Conservation (phyloP, 345 rosid genomes). For the Orychophragmus violaceus region DNA sequence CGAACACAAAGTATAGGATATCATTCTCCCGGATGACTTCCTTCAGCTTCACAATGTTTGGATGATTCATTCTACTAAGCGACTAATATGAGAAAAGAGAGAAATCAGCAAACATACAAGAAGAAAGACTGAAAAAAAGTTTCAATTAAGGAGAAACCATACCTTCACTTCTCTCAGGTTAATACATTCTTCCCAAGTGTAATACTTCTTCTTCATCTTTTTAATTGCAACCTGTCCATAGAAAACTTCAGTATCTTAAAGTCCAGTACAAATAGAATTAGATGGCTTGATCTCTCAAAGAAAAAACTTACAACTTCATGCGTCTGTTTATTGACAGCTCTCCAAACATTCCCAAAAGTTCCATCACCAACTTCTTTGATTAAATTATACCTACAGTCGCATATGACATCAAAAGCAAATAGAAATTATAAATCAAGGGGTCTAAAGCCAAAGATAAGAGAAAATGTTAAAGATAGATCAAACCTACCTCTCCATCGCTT, state of each 20-base stretch:
- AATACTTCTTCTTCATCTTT: conserved; percentile 93
- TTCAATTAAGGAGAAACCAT: conserved; percentile 10
- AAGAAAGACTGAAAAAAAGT: background rate
- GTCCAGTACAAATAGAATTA: background rate
- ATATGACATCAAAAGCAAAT: background rate
- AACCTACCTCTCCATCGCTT: conserved; percentile 73
- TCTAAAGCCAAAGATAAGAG: background rate
- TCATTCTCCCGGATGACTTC: conserved; percentile 92
- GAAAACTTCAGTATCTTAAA: conserved; percentile 5
- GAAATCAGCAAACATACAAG: background rate
- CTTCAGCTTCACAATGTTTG: conserved; percentile 91
- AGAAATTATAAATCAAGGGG: background rate
- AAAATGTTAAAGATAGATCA: background rate
- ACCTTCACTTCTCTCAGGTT: conserved; percentile 97
- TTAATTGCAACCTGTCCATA: conserved; percentile 79
- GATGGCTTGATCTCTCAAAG: background rate
- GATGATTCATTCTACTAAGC: conserved; percentile 81
- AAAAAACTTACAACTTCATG: conserved; percentile 76
- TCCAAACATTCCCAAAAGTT: conserved; percentile 92
- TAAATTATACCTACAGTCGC: conserved; percentile 60
- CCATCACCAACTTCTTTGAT: conserved; percentile 94
- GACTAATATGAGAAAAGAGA: conserved; percentile 44
- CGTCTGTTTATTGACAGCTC: conserved; percentile 68
- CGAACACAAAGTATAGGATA: conserved; percentile 78
- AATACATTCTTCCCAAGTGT: conserved; percentile 88